Conservation (phyloP, 768 basidiomycete genomes). For the Pleurotus citrinopileatus region DNA sequence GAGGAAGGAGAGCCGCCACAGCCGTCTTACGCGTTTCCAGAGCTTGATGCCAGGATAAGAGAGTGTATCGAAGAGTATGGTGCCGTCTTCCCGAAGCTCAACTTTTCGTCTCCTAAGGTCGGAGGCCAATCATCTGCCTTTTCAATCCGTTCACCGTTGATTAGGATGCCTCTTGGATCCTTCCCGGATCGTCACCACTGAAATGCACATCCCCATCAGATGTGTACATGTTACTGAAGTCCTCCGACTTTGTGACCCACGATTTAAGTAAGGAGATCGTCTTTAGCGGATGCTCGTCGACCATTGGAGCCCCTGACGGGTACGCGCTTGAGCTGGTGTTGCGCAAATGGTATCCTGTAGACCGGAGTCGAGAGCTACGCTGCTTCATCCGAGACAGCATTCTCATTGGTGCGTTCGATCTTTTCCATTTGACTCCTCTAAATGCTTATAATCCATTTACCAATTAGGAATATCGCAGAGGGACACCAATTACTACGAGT, state of each 20-base stretch:
- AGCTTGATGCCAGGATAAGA: conserved; percentile 73
- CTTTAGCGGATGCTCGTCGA: conserved; percentile 58
- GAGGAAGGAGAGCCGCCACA: conserved; percentile 23
- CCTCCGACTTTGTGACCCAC: conserved; percentile 85
- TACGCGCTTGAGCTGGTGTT: conserved; percentile 84
- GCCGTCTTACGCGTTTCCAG: conserved; percentile 68
- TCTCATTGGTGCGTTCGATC: conserved; percentile 77
- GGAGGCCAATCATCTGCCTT: background rate
- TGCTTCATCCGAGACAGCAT: conserved; percentile 81
- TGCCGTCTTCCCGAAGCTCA: conserved; percentile 93
- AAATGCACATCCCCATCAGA: conserved; percentile 88
- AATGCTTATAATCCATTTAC: background rate
- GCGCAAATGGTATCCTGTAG: conserved; percentile 87
- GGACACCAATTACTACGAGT: conserved; percentile 87
- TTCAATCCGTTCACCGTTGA: background rate
- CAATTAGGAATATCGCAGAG: conserved; percentile 83
- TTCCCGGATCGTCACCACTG: conserved; percentile 79
- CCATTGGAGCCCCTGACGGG: background rate
- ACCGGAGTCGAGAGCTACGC: conserved; percentile 80
- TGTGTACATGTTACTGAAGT: conserved; percentile 89
- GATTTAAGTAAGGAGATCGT: conserved; percentile 61
- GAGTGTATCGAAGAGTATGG: conserved; percentile 64
- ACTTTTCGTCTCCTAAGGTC: conserved; percentile 93
- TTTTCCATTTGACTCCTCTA: background rate
- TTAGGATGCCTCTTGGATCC: conserved; percentile 92